Evolutionary conservation across 192 early-diverging fungal genomes (phyloP), one percentile per base, ranked within the genome.

Genomic region (Gamsiella multidivaricata): DNA sequence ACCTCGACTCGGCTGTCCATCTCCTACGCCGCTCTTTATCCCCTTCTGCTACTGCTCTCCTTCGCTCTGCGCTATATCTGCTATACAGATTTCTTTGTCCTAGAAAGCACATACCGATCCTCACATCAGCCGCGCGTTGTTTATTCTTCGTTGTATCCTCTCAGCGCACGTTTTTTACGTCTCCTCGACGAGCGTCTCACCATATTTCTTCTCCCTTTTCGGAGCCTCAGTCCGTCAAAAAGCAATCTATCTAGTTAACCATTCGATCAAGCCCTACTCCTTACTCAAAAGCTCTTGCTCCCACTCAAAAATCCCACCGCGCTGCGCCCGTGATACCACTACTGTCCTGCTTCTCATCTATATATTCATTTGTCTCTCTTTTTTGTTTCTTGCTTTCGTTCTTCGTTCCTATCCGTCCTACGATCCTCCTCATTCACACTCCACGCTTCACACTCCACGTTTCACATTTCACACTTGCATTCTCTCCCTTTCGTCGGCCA

Each of bases 11-110:
- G 14, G 47, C 32, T 34, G 7, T 51, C 37, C 50, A 26, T 15
- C 46, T n/a, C 36, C 41, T 46, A 7, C 7, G 42, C 26, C 18
- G 5, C 41, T 43, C 39, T 42, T 59, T 29, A 17, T 32, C n/a
- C 34, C 23, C n/a, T 43, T 51, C 55, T 52, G 15, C n/a, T n/a
- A 18, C 31, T 50, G 0, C 51, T 45, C 52, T 54, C 63, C 2
- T 6, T 68, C 46, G 12, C 23, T 41, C 54, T 34, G 34, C 54
- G 54, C 45, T 41, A n/a, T n/a, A n/a, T n/a, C n/a, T n/a, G n/a
- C n/a, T n/a, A n/a, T n/a, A n/a, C n/a, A n/a, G n/a, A n/a, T n/a
- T n/a, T n/a, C n/a, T n/a, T n/a, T n/a, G n/a, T n/a, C n/a, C n/a
- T n/a, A n/a, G n/a, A n/a, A n/a, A n/a, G n/a, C n/a, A n/a, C n/a